Conservation (phyloP, 2,329 filamentous ascomycete species). For the Exserohilum turcica region DNA sequence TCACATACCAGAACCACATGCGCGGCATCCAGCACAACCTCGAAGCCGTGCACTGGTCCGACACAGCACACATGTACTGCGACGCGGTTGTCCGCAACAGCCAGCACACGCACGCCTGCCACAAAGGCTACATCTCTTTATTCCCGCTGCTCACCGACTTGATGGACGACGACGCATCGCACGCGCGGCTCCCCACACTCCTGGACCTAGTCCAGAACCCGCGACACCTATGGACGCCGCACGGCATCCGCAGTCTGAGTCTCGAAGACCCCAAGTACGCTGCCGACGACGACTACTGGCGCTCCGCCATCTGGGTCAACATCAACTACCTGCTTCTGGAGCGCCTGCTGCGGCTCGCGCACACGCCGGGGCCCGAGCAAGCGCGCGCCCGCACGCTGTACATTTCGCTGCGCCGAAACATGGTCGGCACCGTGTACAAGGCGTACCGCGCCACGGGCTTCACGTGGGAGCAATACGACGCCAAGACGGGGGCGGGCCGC, state of each 20-base stretch:
- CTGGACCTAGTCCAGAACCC: slow-evolving; percentile 78
- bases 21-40: slow-evolving; percentile 80
- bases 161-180: slow-evolving; percentile 69
- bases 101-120: slow-evolving; percentile 81
- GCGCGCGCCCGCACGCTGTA: slow-evolving; percentile 74
- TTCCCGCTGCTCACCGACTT: slow-evolving; percentile 89
- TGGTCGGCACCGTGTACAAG: slow-evolving; percentile 84
- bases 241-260: slow-evolving; percentile 85
- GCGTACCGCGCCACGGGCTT: slow-evolving; percentile 91
- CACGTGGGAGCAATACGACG: slow-evolving; percentile 98
- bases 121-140: slow-evolving; percentile 91
- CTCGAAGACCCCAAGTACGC: slow-evolving; percentile 78
- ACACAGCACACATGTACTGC: slow-evolving; percentile 78
- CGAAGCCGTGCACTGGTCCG: slow-evolving; percentile 89
- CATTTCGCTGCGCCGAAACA: slow-evolving; percentile 73
- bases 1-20: slow-evolving; percentile 70
- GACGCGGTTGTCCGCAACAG: slow-evolving; percentile 89
- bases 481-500: slow-evolving; percentile 89
- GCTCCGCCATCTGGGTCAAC: slow-evolving; percentile 92
- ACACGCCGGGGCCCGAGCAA: slow-evolving; percentile 64
- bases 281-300: slow-evolving; percentile 94
- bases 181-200: slow-evolving; percentile 72
- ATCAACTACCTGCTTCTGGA: slow-evolving; percentile 89
- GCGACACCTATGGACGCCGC: slow-evolving; percentile 81
- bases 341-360: slow-evolving; percentile 61